Evolutionary conservation across 352 stramenopile species (phyloP).

Genomic region (Elongisporangium anandrum): DNA sequence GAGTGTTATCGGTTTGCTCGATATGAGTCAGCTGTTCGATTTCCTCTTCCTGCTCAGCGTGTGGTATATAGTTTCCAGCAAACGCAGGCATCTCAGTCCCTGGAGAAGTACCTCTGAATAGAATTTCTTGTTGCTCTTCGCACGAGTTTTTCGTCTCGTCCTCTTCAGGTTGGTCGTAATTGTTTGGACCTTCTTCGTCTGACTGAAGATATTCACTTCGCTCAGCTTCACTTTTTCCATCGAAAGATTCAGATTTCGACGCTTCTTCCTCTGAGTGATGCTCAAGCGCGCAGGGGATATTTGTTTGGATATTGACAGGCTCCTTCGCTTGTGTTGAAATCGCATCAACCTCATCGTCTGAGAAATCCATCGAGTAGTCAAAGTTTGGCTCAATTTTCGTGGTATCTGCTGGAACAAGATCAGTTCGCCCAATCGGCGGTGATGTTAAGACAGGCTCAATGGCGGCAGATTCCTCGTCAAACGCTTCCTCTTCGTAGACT

Average conservation of each 20-base stretch:
- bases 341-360: conserved; percentile 27
- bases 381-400: conserved; percentile 28
- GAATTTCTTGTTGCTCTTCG: background rate
- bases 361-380: conserved; percentile 77
- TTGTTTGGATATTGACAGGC: background rate
- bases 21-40: background rate
- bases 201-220: conserved; percentile 30
- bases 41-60: background rate
- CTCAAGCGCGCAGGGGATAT: background rate
- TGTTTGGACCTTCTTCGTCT: conserved; percentile 6
- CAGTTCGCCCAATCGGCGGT: background rate
- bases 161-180: conserved; percentile 5
- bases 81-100: background rate
- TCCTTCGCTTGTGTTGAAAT: background rate
- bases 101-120: background rate
- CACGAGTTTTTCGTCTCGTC: background rate
- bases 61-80: background rate
- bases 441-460: background rate
- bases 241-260: conserved; percentile 3
- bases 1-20: no score
- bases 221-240: conserved; percentile 14
- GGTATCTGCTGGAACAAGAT: background rate
- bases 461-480: conserved; percentile 44
- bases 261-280: background rate
- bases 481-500: conserved; percentile 45